These are phyloP conservation scores for Colletotrichum chrysophilum DNA, from an alignment of 2,329 filamentous ascomycete genomes.

Conservation along the genomic window DNA sequence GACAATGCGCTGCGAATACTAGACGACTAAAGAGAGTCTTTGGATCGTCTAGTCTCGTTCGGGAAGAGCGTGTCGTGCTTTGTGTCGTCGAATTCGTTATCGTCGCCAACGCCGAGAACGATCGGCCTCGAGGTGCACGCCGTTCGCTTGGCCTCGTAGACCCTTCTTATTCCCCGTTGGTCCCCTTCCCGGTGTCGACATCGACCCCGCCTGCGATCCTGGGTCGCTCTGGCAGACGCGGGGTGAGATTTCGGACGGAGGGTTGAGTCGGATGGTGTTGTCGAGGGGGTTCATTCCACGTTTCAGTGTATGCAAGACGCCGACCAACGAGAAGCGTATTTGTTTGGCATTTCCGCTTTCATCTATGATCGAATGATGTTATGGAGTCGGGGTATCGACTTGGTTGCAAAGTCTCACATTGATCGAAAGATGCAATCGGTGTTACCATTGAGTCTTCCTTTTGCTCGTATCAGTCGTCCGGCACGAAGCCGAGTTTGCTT, in stretches of 20 bases:
- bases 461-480: not conserved
- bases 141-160: not conserved
- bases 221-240: constrained; percentile 1
- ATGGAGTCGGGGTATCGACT: not conserved
- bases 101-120: not conserved
- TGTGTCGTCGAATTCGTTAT: not conserved
- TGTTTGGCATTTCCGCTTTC: not conserved
- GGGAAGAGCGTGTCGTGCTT: not conserved
- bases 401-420: not conserved
- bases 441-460: not conserved
- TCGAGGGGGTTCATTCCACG: not conserved
- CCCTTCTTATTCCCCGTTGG: not conserved
- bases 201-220: not conserved
- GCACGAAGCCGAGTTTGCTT: not conserved
- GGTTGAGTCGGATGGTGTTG: not conserved
- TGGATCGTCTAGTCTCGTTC: not conserved
- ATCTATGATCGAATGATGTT: not conserved
- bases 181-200: not conserved
- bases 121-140: not conserved
- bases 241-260: not conserved
- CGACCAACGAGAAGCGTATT: not conserved
- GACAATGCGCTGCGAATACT: not conserved
- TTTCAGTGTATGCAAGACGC: constrained; percentile 19
- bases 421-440: not conserved
- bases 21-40: not conserved